A percentile compares a stretch with the other conserved stretches of the same genome.
phyloP scores from a whole-genome alignment of 78 protist genomes.

The Corallochytrium limacisporum region DNA sequence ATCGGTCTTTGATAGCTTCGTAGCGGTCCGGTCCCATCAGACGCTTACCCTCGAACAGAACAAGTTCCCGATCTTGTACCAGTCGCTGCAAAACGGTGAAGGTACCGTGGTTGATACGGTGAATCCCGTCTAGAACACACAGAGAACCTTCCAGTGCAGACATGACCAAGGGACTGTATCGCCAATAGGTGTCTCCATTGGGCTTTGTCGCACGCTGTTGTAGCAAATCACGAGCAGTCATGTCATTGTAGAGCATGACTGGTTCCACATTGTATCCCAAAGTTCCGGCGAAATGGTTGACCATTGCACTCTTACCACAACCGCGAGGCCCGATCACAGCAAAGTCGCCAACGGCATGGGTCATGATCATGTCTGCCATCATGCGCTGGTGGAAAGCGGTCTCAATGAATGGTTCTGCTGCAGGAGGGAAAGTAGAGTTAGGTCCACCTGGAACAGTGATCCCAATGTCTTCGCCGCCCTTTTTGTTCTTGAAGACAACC shows the following conservation, averaged over 20 bases:
- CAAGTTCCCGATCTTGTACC: background rate
- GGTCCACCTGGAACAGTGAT: too few relatives aligned
- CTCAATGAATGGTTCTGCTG: too few relatives aligned
- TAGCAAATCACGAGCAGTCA: constrained; percentile 33
- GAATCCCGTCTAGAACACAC: constrained; percentile 47
- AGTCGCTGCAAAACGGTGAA: constrained; percentile 2
- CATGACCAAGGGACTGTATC: constrained; percentile 5
- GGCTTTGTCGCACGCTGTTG: constrained; percentile 24
- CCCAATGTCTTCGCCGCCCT: too few relatives aligned
- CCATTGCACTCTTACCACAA: constrained; percentile 10
- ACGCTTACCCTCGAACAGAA: constrained; percentile 38
- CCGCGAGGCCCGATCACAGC: constrained; percentile 9
- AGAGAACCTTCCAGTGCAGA: constrained; percentile 42
- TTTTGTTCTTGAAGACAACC: too few relatives aligned
- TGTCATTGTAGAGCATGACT: constrained; percentile 28
- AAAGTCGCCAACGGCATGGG: constrained; percentile 7
- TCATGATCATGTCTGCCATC: background rate
- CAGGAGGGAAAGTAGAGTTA: too few relatives aligned
- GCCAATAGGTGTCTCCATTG: constrained; percentile 49
- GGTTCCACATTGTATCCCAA: constrained; percentile 6
- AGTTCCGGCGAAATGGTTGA: background rate
- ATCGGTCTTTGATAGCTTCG: background rate
- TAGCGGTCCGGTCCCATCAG: constrained; percentile 3
- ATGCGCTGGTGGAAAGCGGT: background rate
- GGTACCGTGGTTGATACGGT: constrained; percentile 8